These are phyloP conservation scores for Flaveria linearis DNA, from an alignment of 129 eudicot species.

Conservation along the genomic window DNA sequence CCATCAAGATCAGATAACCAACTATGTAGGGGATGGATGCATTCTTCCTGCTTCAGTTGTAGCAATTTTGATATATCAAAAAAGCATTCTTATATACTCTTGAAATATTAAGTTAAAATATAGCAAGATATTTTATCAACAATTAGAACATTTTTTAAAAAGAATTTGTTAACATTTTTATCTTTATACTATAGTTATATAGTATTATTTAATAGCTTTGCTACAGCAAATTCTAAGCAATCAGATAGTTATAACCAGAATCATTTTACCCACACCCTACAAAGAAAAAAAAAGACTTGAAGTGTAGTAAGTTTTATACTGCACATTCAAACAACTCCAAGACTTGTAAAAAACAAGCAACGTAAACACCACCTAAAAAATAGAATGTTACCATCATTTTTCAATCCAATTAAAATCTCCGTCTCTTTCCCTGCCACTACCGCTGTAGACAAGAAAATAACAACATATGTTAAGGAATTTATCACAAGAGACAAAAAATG, in stretches of 20 bases:
- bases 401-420: conserved; percentile 77
- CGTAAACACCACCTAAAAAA: neutral
- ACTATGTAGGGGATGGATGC: neutral
- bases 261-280: neutral
- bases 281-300: neutral
- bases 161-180: no score
- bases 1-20: neutral
- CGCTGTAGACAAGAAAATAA: conserved; percentile 43
- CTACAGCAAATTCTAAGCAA: no score
- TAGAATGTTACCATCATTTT: conserved; percentile 72
- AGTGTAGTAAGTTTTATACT: neutral
- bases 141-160: no score
- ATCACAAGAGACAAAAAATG: conserved; percentile 9
- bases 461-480: neutral
- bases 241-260: neutral
- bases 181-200: no score
- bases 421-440: conserved; percentile 85
- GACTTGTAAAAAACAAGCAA: neutral
- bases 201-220: no score
- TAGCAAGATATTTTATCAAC: no score
- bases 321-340: neutral
- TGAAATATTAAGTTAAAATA: neutral
- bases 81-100: neutral
- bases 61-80: neutral
- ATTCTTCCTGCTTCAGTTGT: neutral